phyloP scores from a whole-genome alignment of 805 yeast genomes.

The Tetrapisispora iriomotensis region DNA sequence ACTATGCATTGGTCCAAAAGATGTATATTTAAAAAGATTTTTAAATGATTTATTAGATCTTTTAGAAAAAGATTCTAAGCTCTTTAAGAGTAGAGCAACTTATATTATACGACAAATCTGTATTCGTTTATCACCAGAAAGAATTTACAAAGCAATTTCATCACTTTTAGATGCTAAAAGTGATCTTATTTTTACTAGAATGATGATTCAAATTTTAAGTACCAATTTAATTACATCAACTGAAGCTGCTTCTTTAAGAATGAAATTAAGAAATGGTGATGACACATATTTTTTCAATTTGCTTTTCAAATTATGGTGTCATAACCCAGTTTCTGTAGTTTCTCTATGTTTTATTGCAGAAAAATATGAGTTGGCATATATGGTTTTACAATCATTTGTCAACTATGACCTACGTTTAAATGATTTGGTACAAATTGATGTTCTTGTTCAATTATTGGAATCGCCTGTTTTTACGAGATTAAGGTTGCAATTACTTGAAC shows the following conservation, averaged over 20 bases:
- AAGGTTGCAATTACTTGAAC: constrained; percentile 81
- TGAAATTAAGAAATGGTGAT: constrained; percentile 54
- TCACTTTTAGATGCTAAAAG: constrained; percentile 53
- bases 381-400: constrained; percentile 71
- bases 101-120: constrained; percentile 79
- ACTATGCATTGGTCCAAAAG: constrained; percentile 37
- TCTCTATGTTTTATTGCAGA: constrained; percentile 80
- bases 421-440: constrained; percentile 76
- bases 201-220: constrained; percentile 78
- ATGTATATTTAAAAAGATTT: constrained; percentile 65
- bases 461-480: constrained; percentile 85
- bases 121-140: constrained; percentile 67
- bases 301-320: constrained; percentile 84
- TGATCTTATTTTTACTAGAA: constrained; percentile 61
- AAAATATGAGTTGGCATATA: constrained; percentile 77
- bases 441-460: constrained; percentile 80
- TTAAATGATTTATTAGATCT: constrained; percentile 59
- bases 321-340: constrained; percentile 79
- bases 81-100: constrained; percentile 66
- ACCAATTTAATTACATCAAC: constrained; percentile 80
- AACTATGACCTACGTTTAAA: constrained; percentile 67
- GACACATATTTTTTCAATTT: constrained; percentile 65
- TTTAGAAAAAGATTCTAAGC: constrained; percentile 58
- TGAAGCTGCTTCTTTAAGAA: constrained; percentile 63
- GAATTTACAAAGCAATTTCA: constrained; percentile 73